These are phyloP conservation scores for Marchantia paleacea DNA, from an alignment of 225 moss, liverwort and hornwort species.

Conservation along the genomic window DNA sequence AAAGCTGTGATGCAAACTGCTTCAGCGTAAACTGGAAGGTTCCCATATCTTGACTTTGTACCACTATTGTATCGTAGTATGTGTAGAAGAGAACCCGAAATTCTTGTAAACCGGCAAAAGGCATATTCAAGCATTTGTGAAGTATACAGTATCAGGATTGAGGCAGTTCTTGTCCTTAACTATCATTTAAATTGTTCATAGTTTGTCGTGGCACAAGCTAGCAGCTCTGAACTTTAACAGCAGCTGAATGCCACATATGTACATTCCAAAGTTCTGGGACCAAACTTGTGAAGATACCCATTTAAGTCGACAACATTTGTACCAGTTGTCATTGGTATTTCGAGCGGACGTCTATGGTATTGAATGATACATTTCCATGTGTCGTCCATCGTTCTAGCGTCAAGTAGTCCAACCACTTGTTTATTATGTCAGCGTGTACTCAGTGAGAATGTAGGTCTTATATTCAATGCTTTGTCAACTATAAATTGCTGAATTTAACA, in stretches of 20 bases:
- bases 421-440: too few relatives aligned
- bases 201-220: conserved; percentile 11
- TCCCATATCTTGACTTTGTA: conserved; percentile 11
- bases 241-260: conserved; percentile 16
- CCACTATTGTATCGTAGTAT: conserved; percentile 30
- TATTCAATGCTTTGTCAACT: too few relatives aligned
- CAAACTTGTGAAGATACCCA: conserved; percentile 2
- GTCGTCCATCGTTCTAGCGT: too few relatives aligned
- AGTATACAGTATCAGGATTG: background rate
- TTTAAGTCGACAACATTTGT: background rate
- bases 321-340: background rate
- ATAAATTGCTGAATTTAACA: too few relatives aligned
- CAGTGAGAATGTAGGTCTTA: too few relatives aligned
- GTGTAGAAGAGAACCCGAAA: conserved; percentile 15
- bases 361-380: too few relatives aligned
- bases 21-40: conserved; percentile 2
- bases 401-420: too few relatives aligned
- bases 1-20: conserved; percentile 24
- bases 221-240: background rate
- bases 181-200: conserved; percentile 21
- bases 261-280: conserved; percentile 24
- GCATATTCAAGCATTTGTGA: background rate
- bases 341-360: too few relatives aligned
- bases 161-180: background rate
- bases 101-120: conserved; percentile 15